These are phyloP conservation scores for Penicillium chermesinum DNA, from an alignment of 495 filamentous ascomycete species.

Conservation along the genomic window DNA sequence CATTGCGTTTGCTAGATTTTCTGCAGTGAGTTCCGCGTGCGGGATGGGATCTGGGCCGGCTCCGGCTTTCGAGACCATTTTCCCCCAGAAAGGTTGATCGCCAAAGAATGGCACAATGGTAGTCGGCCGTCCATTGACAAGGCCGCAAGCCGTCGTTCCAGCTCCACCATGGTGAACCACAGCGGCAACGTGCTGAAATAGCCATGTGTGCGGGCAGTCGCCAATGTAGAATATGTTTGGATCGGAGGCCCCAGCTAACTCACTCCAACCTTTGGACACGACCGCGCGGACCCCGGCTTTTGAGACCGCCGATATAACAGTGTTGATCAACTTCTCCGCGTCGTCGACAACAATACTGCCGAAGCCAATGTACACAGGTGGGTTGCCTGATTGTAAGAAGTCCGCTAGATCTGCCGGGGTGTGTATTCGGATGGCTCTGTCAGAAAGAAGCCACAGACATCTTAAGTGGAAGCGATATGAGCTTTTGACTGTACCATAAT, in stretches of 20 bases:
- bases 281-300: conserved; percentile 50
- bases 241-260: conserved; percentile 45
- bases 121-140: conserved; percentile 53
- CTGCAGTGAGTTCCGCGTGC: conserved; percentile 54
- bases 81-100: conserved; percentile 79
- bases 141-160: conserved; percentile 60
- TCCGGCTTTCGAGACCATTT: conserved; percentile 51
- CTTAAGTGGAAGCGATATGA: conserved; percentile 13
- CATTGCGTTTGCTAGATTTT: conserved; percentile 67
- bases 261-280: conserved; percentile 61
- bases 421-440: conserved; percentile 45
- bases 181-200: conserved; percentile 56
- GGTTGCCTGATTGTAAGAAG: conserved; percentile 50
- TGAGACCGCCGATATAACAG: conserved; percentile 52
- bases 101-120: conserved; percentile 63
- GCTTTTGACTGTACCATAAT: no score
- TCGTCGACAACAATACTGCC: conserved; percentile 63
- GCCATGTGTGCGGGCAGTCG: conserved; percentile 62
- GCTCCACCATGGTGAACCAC: conserved; percentile 65
- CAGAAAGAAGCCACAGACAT: conserved; percentile 61
- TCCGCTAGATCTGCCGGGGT: conserved; percentile 41
- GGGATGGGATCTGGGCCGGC: conserved; percentile 17
- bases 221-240: conserved; percentile 51
- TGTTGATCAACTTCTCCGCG: conserved; percentile 46
- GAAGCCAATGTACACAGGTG: conserved; percentile 64